Conservation (phyloP, 495 filamentous ascomycete species). For the Podospora bellae-mahoneyi region DNA sequence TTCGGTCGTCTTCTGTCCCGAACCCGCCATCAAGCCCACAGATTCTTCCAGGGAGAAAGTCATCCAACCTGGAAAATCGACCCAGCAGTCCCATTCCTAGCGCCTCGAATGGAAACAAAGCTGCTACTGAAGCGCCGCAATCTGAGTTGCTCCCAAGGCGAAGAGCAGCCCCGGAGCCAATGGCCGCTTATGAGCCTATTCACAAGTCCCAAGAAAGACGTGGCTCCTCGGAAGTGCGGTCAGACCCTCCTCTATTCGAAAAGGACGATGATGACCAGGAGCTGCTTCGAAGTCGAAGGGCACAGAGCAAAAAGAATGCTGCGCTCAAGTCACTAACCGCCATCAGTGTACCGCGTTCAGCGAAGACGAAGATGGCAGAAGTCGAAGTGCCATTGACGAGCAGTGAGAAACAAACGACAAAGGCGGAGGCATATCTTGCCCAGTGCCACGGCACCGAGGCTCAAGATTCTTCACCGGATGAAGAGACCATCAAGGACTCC, state of each 20-base stretch:
- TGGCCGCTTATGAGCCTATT: constrained; percentile 35
- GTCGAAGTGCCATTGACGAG: constrained; percentile 22
- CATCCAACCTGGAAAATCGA: constrained; percentile 11
- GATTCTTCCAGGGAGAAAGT: constrained; percentile 24
- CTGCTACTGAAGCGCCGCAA: constrained; percentile 26
- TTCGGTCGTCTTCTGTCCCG: constrained; percentile 36
- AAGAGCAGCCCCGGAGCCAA: constrained; percentile 26
- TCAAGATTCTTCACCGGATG: constrained; percentile 18
- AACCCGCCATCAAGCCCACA: constrained; percentile 37
- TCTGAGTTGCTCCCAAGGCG: constrained; percentile 11
- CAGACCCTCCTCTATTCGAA: constrained; percentile 13
- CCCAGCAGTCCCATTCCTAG: constrained; percentile 23
- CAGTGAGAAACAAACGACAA: constrained; percentile 17
- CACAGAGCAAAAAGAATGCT: constrained; percentile 33
- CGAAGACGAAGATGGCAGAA: constrained; percentile 32
- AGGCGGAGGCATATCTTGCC: constrained; percentile 24
- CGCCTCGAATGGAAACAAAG: constrained; percentile 17
- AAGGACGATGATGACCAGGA: constrained; percentile 28
- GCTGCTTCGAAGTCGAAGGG: constrained; percentile 23
- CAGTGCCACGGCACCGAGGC: constrained; percentile 20
- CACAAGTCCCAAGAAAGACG: constrained; percentile 35
- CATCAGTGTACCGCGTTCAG: constrained; percentile 36
- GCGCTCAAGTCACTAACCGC: constrained; percentile 36
- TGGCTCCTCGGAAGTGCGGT: constrained; percentile 15
- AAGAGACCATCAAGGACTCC: constrained; percentile 35